phyloP scores from a whole-genome alignment of 2,329 filamentous ascomycete genomes.

The Hymenoscyphus scutula region DNA sequence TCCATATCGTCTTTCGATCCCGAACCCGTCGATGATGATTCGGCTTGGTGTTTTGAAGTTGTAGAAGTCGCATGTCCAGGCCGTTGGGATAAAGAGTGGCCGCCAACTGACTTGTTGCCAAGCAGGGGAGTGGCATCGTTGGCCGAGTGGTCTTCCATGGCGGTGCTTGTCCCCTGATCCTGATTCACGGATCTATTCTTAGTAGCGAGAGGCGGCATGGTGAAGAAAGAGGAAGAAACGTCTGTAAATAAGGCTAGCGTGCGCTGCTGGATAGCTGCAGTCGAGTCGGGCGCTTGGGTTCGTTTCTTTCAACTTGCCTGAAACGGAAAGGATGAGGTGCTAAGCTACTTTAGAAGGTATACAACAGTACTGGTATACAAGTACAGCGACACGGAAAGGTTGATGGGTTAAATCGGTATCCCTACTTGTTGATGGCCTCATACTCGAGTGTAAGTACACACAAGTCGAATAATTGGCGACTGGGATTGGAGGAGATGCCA shows the following conservation, averaged over 20 bases:
- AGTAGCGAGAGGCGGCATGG: neutral
- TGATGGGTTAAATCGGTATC: neutral
- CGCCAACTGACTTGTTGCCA: conserved; percentile 2
- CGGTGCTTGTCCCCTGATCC: conserved; percentile 6
- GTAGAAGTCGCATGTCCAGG: conserved; percentile 10
- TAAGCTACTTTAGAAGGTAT: neutral
- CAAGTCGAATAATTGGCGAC: neutral
- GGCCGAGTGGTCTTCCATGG: neutral
- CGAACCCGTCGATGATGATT: neutral
- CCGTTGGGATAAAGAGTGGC: conserved; percentile 21
- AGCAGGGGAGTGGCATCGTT: conserved; percentile 12
- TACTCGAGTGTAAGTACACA: too few relatives aligned
- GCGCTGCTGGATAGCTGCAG: neutral
- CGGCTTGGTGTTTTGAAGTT: neutral
- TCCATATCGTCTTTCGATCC: conserved; percentile 26
- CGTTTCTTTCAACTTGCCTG: neutral
- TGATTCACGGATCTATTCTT: neutral
- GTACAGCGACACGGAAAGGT: neutral
- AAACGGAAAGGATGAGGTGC: neutral
- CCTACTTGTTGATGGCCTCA: neutral
- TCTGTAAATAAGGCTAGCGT: neutral
- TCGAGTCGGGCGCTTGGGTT: neutral
- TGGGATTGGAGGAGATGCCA: neutral
- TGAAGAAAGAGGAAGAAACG: neutral
- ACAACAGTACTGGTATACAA: too few relatives aligned